Conservation (phyloP, 805 yeast species). For the Starmerella apis region DNA sequence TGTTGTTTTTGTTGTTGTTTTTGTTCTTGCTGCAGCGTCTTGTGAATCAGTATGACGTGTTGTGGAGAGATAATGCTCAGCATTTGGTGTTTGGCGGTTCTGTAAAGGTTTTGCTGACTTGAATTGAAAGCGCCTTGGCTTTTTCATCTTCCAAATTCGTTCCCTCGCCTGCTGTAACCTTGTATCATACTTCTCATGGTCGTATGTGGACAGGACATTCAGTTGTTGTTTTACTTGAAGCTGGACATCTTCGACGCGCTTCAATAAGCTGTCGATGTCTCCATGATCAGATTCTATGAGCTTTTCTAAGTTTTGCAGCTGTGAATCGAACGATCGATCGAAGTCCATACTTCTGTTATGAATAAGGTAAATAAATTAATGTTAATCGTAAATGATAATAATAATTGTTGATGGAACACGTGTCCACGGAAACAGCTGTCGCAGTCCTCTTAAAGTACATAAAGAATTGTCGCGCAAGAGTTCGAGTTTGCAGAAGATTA, state of each 20-base stretch:
- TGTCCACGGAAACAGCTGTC: too few species aligned
- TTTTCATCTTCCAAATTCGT: constrained; percentile 6
- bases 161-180: constrained; percentile 3
- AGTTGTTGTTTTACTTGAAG: not conserved
- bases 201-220: constrained; percentile 1
- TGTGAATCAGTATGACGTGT: too few species aligned
- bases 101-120: not conserved
- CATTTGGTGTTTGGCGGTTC: too few species aligned
- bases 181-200: constrained; percentile 11
- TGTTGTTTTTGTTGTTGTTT: too few species aligned
- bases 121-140: constrained; percentile 14
- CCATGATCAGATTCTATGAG: not conserved
- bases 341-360: not conserved
- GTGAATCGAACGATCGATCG: not conserved
- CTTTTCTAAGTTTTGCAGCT: not conserved
- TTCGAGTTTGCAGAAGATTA: not conserved
- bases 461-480: too few species aligned
- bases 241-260: not conserved
- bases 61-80: too few species aligned
- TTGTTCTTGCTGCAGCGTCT: too few species aligned
- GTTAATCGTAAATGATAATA: too few species aligned
- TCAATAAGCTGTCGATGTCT: not conserved
- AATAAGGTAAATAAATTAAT: too few species aligned
- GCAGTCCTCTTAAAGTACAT: too few species aligned
- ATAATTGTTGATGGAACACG: too few species aligned